A percentile compares a stretch with the other conserved stretches of the same genome.
These are phyloP conservation scores for Erysiphe neolycopersici DNA, from an alignment of 2,329 filamentous ascomycete genomes.

Conservation along the genomic window DNA sequence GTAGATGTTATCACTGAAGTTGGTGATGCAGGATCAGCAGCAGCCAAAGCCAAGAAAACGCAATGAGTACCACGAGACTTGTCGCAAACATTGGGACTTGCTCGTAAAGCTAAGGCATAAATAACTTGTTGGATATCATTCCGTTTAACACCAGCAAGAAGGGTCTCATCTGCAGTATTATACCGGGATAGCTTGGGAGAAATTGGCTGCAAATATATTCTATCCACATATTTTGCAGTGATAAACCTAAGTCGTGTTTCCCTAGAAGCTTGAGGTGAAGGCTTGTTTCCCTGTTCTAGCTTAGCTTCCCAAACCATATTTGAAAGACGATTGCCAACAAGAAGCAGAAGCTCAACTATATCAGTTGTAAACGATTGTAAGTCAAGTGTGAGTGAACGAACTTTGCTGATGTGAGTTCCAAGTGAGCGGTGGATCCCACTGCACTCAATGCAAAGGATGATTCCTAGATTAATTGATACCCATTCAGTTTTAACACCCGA, in stretches of 20 bases:
- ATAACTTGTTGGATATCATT: conserved; percentile 88
- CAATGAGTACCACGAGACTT: conserved; percentile 69
- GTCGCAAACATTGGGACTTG: conserved; percentile 68
- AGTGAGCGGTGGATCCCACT: conserved; percentile 91
- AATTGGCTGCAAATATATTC: conserved; percentile 53
- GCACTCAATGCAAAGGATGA: conserved; percentile 92
- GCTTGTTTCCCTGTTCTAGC: conserved; percentile 46
- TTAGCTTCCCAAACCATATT: conserved; percentile 93
- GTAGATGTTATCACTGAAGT: conserved; percentile 20
- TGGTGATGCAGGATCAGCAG: conserved; percentile 70
- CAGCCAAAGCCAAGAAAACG: conserved; percentile 72
- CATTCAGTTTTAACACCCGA: conserved; percentile 86
- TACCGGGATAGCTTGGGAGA: conserved; percentile 52
- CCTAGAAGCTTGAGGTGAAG: conserved; percentile 47
- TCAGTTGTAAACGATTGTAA: conserved; percentile 91
- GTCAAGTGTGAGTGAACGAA: conserved; percentile 82
- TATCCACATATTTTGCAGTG: conserved; percentile 77
- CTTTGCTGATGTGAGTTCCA: conserved; percentile 92
- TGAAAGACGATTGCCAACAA: conserved; percentile 78
- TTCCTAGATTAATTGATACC: conserved; percentile 95
- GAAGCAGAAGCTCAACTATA: conserved; percentile 77
- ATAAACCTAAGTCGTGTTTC: conserved; percentile 90
- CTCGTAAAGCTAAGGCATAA: conserved; percentile 63
- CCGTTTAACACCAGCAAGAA: conserved; percentile 80
- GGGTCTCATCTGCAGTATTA: conserved; percentile 55